A percentile compares a stretch with the other conserved stretches of the same genome.
Evolutionary conservation across 352 stramenopile genomes (phyloP).

Genomic region (Pythium aphanidermatum): DNA sequence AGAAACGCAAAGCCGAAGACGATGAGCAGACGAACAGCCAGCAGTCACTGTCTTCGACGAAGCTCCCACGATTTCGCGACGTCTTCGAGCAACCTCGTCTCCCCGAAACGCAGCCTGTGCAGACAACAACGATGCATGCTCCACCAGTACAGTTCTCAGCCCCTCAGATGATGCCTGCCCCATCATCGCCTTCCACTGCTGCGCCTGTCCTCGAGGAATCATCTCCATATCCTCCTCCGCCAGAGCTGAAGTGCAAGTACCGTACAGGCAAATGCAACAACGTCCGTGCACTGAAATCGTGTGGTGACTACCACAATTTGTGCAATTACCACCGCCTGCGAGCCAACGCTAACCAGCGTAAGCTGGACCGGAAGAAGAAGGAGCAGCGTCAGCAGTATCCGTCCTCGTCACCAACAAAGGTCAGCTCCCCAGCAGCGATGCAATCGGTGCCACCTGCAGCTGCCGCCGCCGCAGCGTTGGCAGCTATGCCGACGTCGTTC

Average conservation of each 20-base stretch:
- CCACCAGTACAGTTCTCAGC: conserved; percentile 3
- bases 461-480: conserved; percentile 17
- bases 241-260: conserved; percentile 72
- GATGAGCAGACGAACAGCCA: conserved; percentile 1
- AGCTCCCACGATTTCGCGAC: conserved; percentile 59
- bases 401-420: conserved; percentile 1
- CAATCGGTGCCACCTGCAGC: neutral
- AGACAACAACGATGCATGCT: neutral
- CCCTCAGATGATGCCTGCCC: conserved; percentile 5
- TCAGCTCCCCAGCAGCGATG: conserved; percentile 1
- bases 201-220: conserved; percentile 10
- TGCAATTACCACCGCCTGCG: conserved; percentile 79
- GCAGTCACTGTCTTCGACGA: conserved; percentile 8
- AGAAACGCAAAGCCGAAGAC: conserved; percentile 44
- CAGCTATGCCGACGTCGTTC: conserved; percentile 13
- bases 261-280: conserved; percentile 79
- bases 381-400: conserved; percentile 41
- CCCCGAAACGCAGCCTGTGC: neutral
- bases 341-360: conserved; percentile 77
- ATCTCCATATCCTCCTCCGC: conserved; percentile 11
- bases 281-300: conserved; percentile 62
- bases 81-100: conserved; percentile 34
- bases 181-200: conserved; percentile 15
- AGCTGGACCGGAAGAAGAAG: conserved; percentile 82
- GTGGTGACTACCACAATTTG: conserved; percentile 75